These are phyloP conservation scores for Millerozyma acaciae DNA, from an alignment of 805 yeast species.

Conservation along the genomic window DNA sequence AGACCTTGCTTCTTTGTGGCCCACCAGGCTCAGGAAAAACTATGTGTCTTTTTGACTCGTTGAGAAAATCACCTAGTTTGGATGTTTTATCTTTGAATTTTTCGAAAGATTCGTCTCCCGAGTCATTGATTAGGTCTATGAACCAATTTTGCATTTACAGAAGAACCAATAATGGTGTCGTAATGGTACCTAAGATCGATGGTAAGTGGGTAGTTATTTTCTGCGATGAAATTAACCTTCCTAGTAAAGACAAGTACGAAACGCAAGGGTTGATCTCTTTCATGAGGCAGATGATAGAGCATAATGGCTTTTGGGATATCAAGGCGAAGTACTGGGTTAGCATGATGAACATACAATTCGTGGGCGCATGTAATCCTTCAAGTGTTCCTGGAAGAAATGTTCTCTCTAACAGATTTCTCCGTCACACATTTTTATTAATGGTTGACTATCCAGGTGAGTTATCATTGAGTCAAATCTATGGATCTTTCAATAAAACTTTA, in stretches of 20 bases:
- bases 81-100: conserved; percentile 72
- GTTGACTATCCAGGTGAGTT: conserved; percentile 71
- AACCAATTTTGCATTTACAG: conserved; percentile 70
- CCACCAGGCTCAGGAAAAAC: conserved; percentile 98
- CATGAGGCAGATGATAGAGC: conserved; percentile 70
- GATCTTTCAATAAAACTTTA: conserved; percentile 50
- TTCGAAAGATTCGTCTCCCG: conserved; percentile 73
- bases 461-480: conserved; percentile 68
- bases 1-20: conserved; percentile 75
- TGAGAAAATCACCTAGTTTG: conserved; percentile 53
- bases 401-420: conserved; percentile 56
- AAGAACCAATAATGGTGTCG: conserved; percentile 47
- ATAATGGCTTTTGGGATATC: conserved; percentile 72
- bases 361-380: conserved; percentile 96
- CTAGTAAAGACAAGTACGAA: conserved; percentile 65
- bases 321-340: conserved; percentile 62
- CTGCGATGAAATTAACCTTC: conserved; percentile 89
- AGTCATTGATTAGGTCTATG: conserved; percentile 54
- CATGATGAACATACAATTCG: conserved; percentile 64
- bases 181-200: conserved; percentile 53
- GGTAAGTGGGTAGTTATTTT: conserved; percentile 78
- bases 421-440: conserved; percentile 63
- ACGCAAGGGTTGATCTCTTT: conserved; percentile 70
- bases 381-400: conserved; percentile 68
- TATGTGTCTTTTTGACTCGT: conserved; percentile 73